These are phyloP conservation scores for Metrosideros polymorpha DNA, from an alignment of 441 rosid species.

Conservation along the genomic window DNA sequence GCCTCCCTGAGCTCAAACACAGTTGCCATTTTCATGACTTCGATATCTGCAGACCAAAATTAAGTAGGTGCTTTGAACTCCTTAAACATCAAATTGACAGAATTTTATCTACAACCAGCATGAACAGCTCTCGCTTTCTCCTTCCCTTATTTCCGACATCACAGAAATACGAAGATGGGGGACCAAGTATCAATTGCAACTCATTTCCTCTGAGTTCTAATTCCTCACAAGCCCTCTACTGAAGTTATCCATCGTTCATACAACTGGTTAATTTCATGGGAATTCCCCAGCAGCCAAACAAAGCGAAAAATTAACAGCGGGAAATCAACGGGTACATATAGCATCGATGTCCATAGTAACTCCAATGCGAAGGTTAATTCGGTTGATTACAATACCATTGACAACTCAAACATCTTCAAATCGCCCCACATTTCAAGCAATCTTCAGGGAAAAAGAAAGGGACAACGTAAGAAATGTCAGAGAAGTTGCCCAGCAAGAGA, in stretches of 20 bases:
- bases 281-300: not conserved
- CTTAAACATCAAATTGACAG: not conserved
- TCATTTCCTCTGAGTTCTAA: not conserved
- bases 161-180: not conserved
- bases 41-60: slow-evolving; percentile 31
- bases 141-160: not conserved
- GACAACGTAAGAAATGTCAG: not conserved
- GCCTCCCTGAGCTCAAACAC: slow-evolving; percentile 63
- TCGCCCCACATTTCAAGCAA: not conserved
- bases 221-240: not conserved
- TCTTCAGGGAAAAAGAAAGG: not conserved
- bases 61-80: not conserved
- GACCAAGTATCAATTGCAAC: not conserved
- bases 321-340: not conserved
- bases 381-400: not conserved
- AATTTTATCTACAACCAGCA: not conserved
- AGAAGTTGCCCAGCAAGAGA: not conserved
- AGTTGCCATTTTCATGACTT: slow-evolving; percentile 50
- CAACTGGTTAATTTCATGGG: not conserved
- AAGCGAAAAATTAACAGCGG: not conserved
- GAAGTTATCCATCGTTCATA: not conserved
- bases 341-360: not conserved
- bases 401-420: not conserved
- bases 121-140: not conserved
- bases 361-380: not conserved